Evolutionary conservation across 2,329 filamentous ascomycete genomes (phyloP).

Genomic region (Fusarium zealandicum): DNA sequence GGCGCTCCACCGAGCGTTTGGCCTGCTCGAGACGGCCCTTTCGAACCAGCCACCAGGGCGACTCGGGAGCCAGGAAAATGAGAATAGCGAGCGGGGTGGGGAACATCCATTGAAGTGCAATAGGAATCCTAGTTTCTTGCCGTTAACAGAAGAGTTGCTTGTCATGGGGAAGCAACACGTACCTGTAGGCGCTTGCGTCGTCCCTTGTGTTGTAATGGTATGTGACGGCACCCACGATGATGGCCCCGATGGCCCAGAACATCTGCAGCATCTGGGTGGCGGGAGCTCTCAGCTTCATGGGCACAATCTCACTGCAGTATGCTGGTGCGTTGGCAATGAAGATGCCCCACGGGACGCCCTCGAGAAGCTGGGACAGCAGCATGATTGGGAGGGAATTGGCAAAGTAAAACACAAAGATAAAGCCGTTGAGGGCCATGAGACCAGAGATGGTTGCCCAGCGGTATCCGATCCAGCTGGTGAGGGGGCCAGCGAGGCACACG

Average conservation of each 20-base stretch:
- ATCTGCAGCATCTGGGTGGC: slow-evolving; percentile 68
- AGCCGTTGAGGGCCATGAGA: slow-evolving; percentile 50
- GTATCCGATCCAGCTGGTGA: slow-evolving; percentile 49
- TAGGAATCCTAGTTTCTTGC: slow-evolving; percentile 52
- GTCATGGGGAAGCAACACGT: slow-evolving; percentile 13
- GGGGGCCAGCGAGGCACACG: slow-evolving; percentile 48
- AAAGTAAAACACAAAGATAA: slow-evolving; percentile 62
- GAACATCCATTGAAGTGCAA: slow-evolving; percentile 66
- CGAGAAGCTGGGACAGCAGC: slow-evolving; percentile 61
- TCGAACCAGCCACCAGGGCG: slow-evolving; percentile 63
- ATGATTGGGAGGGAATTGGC: slow-evolving; percentile 51
- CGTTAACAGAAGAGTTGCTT: slow-evolving; percentile 38
- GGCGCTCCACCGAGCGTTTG: slow-evolving; percentile 54
- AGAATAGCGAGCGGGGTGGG: slow-evolving; percentile 62
- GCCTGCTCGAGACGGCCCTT: slow-evolving; percentile 54
- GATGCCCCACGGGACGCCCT: slow-evolving; percentile 68
- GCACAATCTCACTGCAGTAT: slow-evolving; percentile 67
- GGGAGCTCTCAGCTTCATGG: slow-evolving; percentile 62
- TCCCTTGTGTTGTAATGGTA: slow-evolving; percentile 55
- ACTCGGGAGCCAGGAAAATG: slow-evolving; percentile 58
- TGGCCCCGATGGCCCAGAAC: slow-evolving; percentile 68
- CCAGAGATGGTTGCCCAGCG: slow-evolving; percentile 47
- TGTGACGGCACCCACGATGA: slow-evolving; percentile 64
- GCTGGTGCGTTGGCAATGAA: slow-evolving; percentile 70
- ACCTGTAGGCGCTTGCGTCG: slow-evolving; percentile 29